Conservation (phyloP, 2,329 filamentous ascomycete species). For the Fusarium metavorans region DNA sequence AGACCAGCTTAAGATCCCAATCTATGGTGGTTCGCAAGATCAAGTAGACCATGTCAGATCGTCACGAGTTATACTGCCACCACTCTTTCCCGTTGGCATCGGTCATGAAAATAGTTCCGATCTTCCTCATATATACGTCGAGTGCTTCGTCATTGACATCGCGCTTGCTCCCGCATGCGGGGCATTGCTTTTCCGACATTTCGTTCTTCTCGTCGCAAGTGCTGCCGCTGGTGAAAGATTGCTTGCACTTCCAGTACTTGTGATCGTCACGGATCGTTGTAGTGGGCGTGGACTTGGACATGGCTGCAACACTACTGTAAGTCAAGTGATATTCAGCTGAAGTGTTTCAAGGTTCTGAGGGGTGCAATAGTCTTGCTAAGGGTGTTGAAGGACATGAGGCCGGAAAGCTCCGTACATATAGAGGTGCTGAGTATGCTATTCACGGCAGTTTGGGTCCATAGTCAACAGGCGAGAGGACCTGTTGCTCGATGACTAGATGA, state of each 20-base stretch:
- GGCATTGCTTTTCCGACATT: background rate
- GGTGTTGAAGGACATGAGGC: background rate
- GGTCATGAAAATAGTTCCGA: background rate
- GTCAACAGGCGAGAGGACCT: background rate
- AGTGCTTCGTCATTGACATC: background rate
- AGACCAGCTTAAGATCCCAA: background rate
- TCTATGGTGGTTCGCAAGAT: background rate
- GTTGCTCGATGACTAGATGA: background rate
- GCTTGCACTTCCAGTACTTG: constrained; percentile 5
- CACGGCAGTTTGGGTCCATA: background rate
- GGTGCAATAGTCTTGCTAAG: background rate
- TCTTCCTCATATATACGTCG: background rate
- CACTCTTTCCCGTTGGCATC: background rate
- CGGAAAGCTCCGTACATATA: background rate
- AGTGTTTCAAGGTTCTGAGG: background rate
- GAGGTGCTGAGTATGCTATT: background rate
- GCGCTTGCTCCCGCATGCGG: background rate
- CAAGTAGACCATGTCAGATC: background rate
- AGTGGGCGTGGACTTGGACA: background rate
- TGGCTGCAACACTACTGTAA: background rate
- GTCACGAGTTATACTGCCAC: constrained; percentile 2
- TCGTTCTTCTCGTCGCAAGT: background rate
- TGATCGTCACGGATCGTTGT: constrained; percentile 3
- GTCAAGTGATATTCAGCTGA: background rate
- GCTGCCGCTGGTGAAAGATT: background rate